Conservation (phyloP, 2,329 filamentous ascomycete species). For the Didymella sp. region DNA sequence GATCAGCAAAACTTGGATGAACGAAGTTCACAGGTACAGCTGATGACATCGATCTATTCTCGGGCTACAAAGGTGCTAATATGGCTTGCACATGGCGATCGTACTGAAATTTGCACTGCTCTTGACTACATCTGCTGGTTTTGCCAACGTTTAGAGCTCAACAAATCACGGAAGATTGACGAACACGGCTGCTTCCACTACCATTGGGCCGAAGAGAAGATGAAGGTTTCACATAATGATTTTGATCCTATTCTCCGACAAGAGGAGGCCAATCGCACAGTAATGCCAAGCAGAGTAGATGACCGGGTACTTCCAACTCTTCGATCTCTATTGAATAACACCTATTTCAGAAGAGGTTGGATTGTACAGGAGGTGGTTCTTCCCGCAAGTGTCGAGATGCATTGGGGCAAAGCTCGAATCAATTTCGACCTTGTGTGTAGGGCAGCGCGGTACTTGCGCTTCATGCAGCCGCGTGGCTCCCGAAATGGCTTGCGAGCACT, state of each 20-base stretch:
- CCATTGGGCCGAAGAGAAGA: too few species aligned
- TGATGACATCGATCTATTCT: conserved; percentile 45
- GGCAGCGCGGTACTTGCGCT: too few species aligned
- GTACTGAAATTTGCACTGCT: not conserved
- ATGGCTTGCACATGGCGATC: conserved; percentile 15
- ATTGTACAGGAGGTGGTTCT: not conserved
- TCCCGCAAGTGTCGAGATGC: not conserved
- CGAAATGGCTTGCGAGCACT: too few species aligned
- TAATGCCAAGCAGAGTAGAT: not conserved
- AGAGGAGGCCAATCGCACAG: too few species aligned
- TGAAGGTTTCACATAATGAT: too few species aligned
- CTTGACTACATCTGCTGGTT: not conserved
- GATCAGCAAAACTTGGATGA: conserved; percentile 44
- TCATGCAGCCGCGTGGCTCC: too few species aligned
- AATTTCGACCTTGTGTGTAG: not conserved
- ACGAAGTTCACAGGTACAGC: conserved; percentile 39
- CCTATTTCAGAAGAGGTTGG: not conserved
- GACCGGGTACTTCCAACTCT: not conserved
- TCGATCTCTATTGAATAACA: not conserved
- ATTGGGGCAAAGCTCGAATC: not conserved
- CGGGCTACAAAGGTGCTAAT: conserved; percentile 21
- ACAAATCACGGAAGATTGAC: too few species aligned
- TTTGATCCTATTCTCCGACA: too few species aligned
- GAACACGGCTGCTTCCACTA: too few species aligned
- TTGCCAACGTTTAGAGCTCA: too few species aligned